These are phyloP conservation scores for Synchytrium microbalum DNA, from an alignment of 371 early-diverging fungal genomes.

Conservation along the genomic window DNA sequence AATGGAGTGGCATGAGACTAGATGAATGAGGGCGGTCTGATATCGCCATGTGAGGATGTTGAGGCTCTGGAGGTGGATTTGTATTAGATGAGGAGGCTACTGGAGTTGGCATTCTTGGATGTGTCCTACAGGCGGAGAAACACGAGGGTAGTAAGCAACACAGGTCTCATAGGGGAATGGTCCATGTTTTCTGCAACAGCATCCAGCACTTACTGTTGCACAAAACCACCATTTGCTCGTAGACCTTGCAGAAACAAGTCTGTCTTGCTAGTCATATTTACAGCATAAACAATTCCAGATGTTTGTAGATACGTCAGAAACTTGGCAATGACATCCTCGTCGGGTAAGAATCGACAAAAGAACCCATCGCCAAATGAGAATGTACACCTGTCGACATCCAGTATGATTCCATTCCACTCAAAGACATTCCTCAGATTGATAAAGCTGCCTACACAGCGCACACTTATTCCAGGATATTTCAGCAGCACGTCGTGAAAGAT, in stretches of 20 bases:
- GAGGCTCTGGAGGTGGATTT: too few relatives aligned
- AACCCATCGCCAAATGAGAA: constrained; percentile 5
- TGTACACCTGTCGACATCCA: constrained; percentile 4
- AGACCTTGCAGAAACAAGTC: not conserved
- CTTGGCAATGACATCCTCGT: not conserved
- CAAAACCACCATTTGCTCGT: too few relatives aligned
- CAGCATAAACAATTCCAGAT: not conserved
- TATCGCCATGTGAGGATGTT: too few relatives aligned
- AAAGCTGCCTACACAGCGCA: constrained; percentile 4
- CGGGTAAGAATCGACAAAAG: constrained; percentile 2
- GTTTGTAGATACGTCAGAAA: not conserved
- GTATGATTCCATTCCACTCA: not conserved
- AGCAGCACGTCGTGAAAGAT: constrained; percentile 1
- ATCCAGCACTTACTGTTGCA: too few relatives aligned
- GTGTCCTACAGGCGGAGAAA: too few relatives aligned
- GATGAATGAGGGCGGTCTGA: too few relatives aligned
- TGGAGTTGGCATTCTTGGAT: too few relatives aligned
- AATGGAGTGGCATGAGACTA: too few relatives aligned
- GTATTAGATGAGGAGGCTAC: too few relatives aligned
- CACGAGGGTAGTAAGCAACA: too few relatives aligned
- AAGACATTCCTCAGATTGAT: not conserved
- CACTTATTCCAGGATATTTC: not conserved
- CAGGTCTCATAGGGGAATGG: too few relatives aligned
- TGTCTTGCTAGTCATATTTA: not conserved
- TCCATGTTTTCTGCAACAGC: too few relatives aligned